phyloP scores from a whole-genome alignment of 202 grass and related monocot species.

The Zoysia matrella region DNA sequence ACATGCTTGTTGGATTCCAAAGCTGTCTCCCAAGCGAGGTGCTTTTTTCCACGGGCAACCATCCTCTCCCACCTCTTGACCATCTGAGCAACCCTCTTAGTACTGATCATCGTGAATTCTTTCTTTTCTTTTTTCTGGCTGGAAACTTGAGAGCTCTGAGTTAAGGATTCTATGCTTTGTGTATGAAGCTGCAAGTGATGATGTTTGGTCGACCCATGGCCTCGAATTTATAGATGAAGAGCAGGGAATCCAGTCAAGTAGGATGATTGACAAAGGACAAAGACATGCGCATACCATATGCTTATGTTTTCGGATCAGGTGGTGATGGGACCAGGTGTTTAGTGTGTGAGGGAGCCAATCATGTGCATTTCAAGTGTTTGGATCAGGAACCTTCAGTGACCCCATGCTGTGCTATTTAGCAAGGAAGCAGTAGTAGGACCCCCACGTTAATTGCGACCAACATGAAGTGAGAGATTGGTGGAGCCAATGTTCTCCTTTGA shows the following conservation, averaged over 20 bases:
- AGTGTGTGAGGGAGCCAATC: not conserved
- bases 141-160: not conserved
- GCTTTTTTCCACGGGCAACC: constrained; percentile 38
- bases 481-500: too few species aligned
- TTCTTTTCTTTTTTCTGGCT: not conserved
- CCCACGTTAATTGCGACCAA: not conserved
- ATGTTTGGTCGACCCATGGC: not conserved
- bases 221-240: constrained; percentile 42
- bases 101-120: constrained; percentile 25
- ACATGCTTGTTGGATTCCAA: not conserved
- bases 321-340: not conserved
- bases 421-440: not conserved
- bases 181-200: constrained; percentile 23
- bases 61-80: constrained; percentile 58
- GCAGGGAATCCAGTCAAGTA: not conserved
- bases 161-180: not conserved
- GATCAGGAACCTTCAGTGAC: not conserved
- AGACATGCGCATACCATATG: not conserved
- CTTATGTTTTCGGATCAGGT: not conserved
- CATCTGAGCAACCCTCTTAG: constrained; percentile 44
- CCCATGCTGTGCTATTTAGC: not conserved
- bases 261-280: constrained; percentile 1
- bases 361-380: too few species aligned
- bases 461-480: not conserved
- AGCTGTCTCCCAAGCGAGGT: constrained; percentile 6